Evolutionary conservation across 441 rosid species (phyloP), one percentile per base, ranked within the genome.

Genomic region (Metrosideros polymorpha): DNA sequence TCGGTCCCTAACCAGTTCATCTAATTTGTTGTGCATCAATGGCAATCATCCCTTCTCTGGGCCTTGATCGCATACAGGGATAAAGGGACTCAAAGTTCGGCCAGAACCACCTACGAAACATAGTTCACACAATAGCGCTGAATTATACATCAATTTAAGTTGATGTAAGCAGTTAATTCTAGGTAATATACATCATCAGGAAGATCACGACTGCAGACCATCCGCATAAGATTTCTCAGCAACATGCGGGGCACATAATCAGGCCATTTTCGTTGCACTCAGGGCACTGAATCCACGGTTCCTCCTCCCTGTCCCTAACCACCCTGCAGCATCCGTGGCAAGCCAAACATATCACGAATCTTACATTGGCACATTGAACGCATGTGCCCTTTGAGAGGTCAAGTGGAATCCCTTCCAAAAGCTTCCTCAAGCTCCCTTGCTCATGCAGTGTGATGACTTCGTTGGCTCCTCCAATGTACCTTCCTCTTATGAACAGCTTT

Each of bases 241-340:
- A 85, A 91, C 99, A 95, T 89, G 91, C 59, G 63, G 91, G 88
- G 89, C 99, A 98, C 86, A 86, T 95, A 52, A 93, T 92, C 91
- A 98, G 91, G 49, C 99, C 99, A 87, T 96, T 96, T 89, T 98
- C 98, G 55, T 98, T 97, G 84, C 99, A 97, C 1, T 92, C 95
- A 27, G 83, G 87, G 87, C 99, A 97, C 90, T 93, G 91, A 18
- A 88, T 89, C 87, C 83, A 87, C 53, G 85, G 43, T 25, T 89
- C 92, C 76, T 92, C 90, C 45, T 86, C 86, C 13, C 18, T 43
- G 83, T 88, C 94, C 25, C 85, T 92, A 25, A 90, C 84, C 59
- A 95, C 88, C 87, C 89, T 96, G 25, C 94, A 85, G 86, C 99
- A 93, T 24, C 99, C 99, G 89, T 92, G 85, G 88, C 99, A 97